A percentile compares a stretch with the other conserved stretches of the same genome.
Conservation (phyloP, 177 flowering plant genomes). For the Telopea speciosissima region DNA sequence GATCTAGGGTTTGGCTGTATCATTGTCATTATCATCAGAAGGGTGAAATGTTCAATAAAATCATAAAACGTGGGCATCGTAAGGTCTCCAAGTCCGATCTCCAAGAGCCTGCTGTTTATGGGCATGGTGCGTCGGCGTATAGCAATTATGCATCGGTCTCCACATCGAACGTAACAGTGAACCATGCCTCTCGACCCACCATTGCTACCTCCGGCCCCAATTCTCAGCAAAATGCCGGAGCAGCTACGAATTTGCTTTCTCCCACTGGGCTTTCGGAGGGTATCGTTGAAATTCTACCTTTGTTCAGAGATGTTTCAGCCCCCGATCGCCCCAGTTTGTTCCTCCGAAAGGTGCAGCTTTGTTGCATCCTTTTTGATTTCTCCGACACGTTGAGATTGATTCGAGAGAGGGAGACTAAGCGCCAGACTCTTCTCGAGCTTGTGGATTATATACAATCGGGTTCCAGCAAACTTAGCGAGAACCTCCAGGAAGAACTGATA, state of each 20-base stretch:
- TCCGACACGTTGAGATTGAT: slow-evolving; percentile 30
- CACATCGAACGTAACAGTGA: slow-evolving; percentile 30
- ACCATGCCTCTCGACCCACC: slow-evolving; percentile 35
- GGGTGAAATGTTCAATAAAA: slow-evolving; percentile 39
- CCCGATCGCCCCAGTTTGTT: slow-evolving; percentile 41
- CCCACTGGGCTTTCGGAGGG: background rate
- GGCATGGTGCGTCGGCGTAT: background rate
- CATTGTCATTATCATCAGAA: background rate
- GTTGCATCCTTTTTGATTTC: slow-evolving; percentile 45
- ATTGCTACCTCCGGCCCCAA: slow-evolving; percentile 13
- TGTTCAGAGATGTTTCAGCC: slow-evolving; percentile 34
- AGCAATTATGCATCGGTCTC: slow-evolving; percentile 16
- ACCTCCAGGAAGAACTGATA: slow-evolving; percentile 40
- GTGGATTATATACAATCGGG: slow-evolving; percentile 49
- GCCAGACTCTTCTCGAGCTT: slow-evolving; percentile 44
- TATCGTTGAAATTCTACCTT: slow-evolving; percentile 35
- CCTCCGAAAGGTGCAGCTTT: slow-evolving; percentile 38
- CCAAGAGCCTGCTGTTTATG: slow-evolving; percentile 16
- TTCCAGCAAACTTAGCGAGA: slow-evolving; percentile 32
- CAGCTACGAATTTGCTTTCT: background rate
- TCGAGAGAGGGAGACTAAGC: slow-evolving; percentile 49
- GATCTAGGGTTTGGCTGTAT: slow-evolving; percentile 1
- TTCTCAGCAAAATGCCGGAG: slow-evolving; percentile 12
- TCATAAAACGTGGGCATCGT: slow-evolving; percentile 41
- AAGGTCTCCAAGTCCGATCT: slow-evolving; percentile 34